Percentiles rank a stretch among this genome's conserved stretches.
Evolutionary conservation across 495 filamentous ascomycete genomes (phyloP).

Genomic region (Astrocystis sublimbata): DNA sequence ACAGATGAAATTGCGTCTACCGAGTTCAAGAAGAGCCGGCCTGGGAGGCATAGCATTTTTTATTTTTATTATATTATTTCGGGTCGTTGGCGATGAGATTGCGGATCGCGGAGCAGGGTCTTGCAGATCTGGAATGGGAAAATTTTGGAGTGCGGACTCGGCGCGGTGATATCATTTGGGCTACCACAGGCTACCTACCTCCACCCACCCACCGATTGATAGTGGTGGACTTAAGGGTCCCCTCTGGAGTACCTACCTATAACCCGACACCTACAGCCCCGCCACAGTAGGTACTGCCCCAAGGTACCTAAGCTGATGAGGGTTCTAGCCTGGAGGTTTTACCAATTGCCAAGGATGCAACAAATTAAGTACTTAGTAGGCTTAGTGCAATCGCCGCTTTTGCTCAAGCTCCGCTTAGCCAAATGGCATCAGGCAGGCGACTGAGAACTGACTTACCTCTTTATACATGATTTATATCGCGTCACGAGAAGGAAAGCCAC

Average conservation of each 20-base stretch:
- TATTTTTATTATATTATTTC: too few species aligned
- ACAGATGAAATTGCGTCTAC: constrained; percentile 37
- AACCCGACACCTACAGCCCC: too few species aligned
- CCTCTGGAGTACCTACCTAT: too few species aligned
- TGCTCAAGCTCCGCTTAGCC: neutral
- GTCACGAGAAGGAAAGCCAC: neutral
- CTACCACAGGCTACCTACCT: neutral
- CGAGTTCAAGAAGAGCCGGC: constrained; percentile 28
- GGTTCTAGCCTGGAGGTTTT: too few species aligned
- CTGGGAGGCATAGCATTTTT: constrained; percentile 38
- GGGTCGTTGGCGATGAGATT: neutral
- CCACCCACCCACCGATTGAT: too few species aligned
- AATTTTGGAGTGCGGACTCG: neutral
- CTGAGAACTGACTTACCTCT: neutral
- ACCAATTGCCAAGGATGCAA: neutral
- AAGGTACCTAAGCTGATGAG: too few species aligned
- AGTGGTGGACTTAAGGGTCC: too few species aligned
- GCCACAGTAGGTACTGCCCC: too few species aligned
- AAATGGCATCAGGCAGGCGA: neutral
- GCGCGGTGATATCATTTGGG: constrained; percentile 1
- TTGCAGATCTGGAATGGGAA: neutral
- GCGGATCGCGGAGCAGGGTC: neutral
- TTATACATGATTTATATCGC: neutral
- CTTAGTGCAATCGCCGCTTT: neutral
- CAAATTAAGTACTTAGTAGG: too few species aligned